Evolutionary conservation across 805 yeast genomes (phyloP), one percentile per base, ranked within the genome.

Genomic region (Starmerella scarabaei): DNA sequence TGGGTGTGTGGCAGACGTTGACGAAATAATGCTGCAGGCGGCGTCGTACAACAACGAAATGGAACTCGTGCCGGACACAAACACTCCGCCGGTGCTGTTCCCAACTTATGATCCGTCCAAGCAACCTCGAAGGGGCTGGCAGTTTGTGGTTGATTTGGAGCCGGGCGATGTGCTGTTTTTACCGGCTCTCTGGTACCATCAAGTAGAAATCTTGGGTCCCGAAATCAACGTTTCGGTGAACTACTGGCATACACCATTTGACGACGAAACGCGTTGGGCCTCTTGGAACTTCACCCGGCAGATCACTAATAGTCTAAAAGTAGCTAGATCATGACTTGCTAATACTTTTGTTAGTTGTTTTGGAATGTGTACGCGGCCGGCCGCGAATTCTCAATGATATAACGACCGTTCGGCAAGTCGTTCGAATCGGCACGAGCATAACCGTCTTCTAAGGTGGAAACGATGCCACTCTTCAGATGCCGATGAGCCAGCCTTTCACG

Each of bases 351-450:
- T 21, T 32, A 32, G 8, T 32, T 32, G 19, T 30, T 24, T 3
- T 18, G 4, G 16, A 47, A 17, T 2, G 28, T 31, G 30, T 19
- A 26, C 1, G 33, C 28, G 5, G 61, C 61, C 5, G 64, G 52
- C 26, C 34, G 29, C 3, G 61, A 54, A 37, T 60, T 42, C 24
- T 37, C 45, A 15, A 43, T 17, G n/a, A 65, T 50, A 53, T 49
- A 51, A 41, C 45, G 52, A 1, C 86, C 93, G 57, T 86, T 86
- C 8, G 68, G 60, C 24, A 71, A 53, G 56, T 85, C 95, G 48
- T 61, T 58, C 51, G 58, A 56, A 58, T 71, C 59, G 50, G 68
- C 52, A 48, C 64, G 36, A 41, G 47, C 52, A 56, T 59, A 24
- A 54, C 66, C 69, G 4, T 45, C 56, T 18, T 50, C 59, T 8